These are phyloP conservation scores for Neurospora sp. DNA, from an alignment of 495 filamentous ascomycete species.

Conservation along the genomic window DNA sequence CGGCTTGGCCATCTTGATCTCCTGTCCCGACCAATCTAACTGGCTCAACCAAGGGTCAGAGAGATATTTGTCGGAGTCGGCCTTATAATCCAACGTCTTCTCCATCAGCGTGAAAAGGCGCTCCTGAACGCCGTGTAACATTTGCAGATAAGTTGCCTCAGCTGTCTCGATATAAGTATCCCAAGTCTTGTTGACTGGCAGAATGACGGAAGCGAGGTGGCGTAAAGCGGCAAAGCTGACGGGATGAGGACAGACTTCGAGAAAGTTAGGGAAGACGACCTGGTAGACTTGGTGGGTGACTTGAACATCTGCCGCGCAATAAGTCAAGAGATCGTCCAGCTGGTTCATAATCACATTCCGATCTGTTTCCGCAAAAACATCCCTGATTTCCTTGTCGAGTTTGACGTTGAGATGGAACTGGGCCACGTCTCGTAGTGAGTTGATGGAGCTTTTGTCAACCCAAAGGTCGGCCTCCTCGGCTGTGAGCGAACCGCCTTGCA, in stretches of 20 bases:
- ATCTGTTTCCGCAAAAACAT: slow-evolving; percentile 79
- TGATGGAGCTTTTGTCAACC: slow-evolving; percentile 88
- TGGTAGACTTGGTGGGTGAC: slow-evolving; percentile 88
- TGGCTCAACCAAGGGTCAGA: slow-evolving; percentile 86
- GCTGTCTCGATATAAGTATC: slow-evolving; percentile 68
- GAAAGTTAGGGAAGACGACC: slow-evolving; percentile 80
- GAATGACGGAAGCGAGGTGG: slow-evolving; percentile 82
- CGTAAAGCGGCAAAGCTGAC: slow-evolving; percentile 93
- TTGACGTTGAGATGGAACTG: slow-evolving; percentile 89
- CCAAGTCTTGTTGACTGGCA: slow-evolving; percentile 86
- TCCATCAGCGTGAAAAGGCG: slow-evolving; percentile 62
- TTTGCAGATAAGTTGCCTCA: slow-evolving; percentile 70
- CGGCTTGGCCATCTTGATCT: slow-evolving; percentile 80
- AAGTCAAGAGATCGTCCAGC: slow-evolving; percentile 77
- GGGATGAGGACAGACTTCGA: slow-evolving; percentile 84
- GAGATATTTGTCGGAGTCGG: slow-evolving; percentile 50
- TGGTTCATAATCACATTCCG: slow-evolving; percentile 54
- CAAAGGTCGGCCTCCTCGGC: slow-evolving; percentile 92
- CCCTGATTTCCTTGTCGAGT: slow-evolving; percentile 81
- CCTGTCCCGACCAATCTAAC: slow-evolving; percentile 91
- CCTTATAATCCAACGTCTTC: slow-evolving; percentile 64
- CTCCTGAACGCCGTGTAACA: slow-evolving; percentile 65
- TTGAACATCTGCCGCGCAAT: slow-evolving; percentile 91
- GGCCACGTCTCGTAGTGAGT: slow-evolving; percentile 90
- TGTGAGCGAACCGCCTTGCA: slow-evolving; percentile 52